phyloP scores from a whole-genome alignment of 257 asterid genomes.

The Solanum sparsipilum region DNA sequence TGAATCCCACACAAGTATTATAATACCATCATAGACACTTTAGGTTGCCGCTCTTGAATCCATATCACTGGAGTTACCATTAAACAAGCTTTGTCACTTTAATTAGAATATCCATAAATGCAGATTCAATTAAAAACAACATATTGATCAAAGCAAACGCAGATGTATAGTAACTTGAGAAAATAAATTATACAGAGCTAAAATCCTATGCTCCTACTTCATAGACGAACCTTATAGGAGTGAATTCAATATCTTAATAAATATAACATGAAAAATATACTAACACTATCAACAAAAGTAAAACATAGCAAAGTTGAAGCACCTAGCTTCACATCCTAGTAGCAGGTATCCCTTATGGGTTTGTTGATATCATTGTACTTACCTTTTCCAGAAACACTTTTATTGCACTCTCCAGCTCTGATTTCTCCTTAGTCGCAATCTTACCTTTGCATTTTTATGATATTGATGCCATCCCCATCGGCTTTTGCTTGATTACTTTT shows the following conservation, averaged over 20 bases:
- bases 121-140: no score
- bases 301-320: neutral
- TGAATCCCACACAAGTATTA: no score
- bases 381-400: neutral
- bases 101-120: no score
- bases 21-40: no score
- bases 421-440: neutral
- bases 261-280: neutral
- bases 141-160: no score
- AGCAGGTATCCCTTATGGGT: neutral
- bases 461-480: neutral
- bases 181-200: neutral
- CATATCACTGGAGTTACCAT: no score
- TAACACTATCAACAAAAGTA: neutral
- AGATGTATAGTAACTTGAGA: neutral
- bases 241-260: no score
- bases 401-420: no score
- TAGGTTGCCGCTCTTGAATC: no score
- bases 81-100: no score
- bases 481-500: neutral
- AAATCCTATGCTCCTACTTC: no score
- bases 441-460: no score
- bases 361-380: neutral
- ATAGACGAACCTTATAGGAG: neutral
- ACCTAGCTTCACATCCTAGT: neutral